Evolutionary conservation across 208 protist genomes (phyloP), one percentile per base, ranked within the genome.

Genomic region (Leishmania amazonensis): DNA sequence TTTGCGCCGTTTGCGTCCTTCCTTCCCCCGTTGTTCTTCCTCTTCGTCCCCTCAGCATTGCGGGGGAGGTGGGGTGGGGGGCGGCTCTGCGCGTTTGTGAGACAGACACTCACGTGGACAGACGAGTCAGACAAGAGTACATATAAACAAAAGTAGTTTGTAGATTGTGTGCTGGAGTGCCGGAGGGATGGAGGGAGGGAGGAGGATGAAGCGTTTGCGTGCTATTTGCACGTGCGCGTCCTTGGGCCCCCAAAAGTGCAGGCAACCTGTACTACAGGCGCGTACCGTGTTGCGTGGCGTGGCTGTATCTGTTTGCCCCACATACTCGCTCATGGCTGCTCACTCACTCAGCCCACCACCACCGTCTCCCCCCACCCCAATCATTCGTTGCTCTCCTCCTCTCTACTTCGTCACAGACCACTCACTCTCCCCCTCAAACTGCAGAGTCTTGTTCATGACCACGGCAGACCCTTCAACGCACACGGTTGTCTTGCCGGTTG

Each of bases 401-500:
- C 64, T 28, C 74, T 85, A 89, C 74, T 84, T 85, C 57, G 76
- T 58, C 42, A 90, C 76, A 4, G 83, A 94, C 92, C 93, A 96
- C 64, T 90, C 89, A 68, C 92, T 96, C 70, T 95, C 93, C 17
- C 93, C 93, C 76, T 96, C 93, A 78, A 96, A 96, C 42, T 79
- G 84, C 0, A 96, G 79, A 8, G 68, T 88, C 83, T 96, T 96
- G 80, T 96, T 98, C 83, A 96, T 89, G n/a, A 90, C 93, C 40
- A 97, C 88, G 1, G 95, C 87, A 9, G 85, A 91, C 11, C 95
- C 95, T 3, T 94, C 91, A 28, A 96, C 79, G 70, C 95, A 97
- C 21, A 94, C 71, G 35, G 91, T 88, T 47, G 75, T 78, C 35
- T 87, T 89, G 62, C 84, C 83, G 13, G 89, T 95, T 31, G 80